Base-by-base conservation (phyloP, 2,329 filamentous ascomycete genomes). In the Chaetomium sp. region DNA sequence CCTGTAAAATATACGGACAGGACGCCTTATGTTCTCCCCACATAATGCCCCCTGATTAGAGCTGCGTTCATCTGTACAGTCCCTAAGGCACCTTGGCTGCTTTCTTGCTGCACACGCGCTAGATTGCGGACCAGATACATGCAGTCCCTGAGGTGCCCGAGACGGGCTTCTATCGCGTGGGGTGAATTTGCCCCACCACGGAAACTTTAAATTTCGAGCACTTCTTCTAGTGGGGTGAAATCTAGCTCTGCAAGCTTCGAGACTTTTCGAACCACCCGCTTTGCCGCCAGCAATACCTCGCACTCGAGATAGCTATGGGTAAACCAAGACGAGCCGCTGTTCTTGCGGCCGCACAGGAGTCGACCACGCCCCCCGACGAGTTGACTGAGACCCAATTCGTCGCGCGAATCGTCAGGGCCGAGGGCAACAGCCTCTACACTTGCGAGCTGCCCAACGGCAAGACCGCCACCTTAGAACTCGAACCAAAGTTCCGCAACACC, bases 391-490 rank as follows among this genome's bases (percentile, higher is more conserved):
- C 68, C 75, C 91, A 76, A 66, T 76, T 77, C 51, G 81, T 99
- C 57, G 90, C 88, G 14, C 87, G 85, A 55, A 85, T 96, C 56
- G 74, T 88, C 67, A 88, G 89, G 70, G 87, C 87, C 44, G 87
- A 91, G 63, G 92, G 92, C 62, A 96, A 96, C 74, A 95, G 88
- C 70, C 78, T 95, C 43, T 97, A 95, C 76, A 81, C 81, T 44
- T 89, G 92, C 67, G 79, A 86, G 67, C 75, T 91, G 35, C 84
- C 91, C 32, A 78, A 79, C 64, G 79, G 81, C 56, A 80, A 84
- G 65, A 74, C 79, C 6, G 71, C 92, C 41, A 75, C 95, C 14
- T 86, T 91, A 27, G 91, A 96, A 75, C 82, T 99, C 19, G 87
- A 89, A 8, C 77, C 89, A 33, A 84, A 85, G 42, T 96, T 97